A percentile compares a stretch with the other conserved stretches of the same genome.
Conservation (phyloP, 768 basidiomycete genomes). For the Termitomyces sp. region DNA sequence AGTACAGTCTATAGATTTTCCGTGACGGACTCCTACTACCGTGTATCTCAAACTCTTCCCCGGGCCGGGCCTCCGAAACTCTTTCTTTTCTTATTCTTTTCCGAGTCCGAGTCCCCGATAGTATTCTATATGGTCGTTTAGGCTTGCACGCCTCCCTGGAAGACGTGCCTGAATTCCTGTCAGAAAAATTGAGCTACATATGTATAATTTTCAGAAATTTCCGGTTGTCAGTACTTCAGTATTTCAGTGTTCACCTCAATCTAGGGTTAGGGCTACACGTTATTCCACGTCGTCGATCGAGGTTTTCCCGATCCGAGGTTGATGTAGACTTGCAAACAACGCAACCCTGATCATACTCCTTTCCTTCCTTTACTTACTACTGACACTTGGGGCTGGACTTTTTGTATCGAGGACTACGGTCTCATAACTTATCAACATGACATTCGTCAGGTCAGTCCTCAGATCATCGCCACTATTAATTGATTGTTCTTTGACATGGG, state of each 20-base stretch:
- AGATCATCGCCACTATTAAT: not conserved
- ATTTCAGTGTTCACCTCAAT: conserved; percentile 14
- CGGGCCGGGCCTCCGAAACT: no score
- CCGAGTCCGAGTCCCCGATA: no score
- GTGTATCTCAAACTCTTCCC: no score
- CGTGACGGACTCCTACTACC: no score
- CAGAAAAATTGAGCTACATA: no score
- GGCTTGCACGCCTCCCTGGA: no score
- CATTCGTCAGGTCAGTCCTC: conserved; percentile 21
- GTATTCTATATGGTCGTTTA: no score
- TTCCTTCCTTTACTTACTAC: not conserved
- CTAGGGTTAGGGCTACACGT: conserved; percentile 28
- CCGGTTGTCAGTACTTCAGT: no score
- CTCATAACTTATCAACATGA: conserved; percentile 15
- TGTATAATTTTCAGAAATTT: no score
- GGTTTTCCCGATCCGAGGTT: conserved; percentile 9
- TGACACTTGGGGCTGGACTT: not conserved
- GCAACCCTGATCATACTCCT: not conserved
- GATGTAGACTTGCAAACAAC: not conserved
- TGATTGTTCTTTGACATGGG: not conserved
- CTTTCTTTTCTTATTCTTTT: no score
- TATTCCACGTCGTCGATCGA: conserved; percentile 19
- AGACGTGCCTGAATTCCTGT: no score
- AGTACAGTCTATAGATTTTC: no score
- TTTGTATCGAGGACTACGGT: not conserved